Evolutionary conservation across 2,329 filamentous ascomycete species (phyloP), one percentile per base, ranked within the genome.

Genomic region (Hypoxylon sp.): DNA sequence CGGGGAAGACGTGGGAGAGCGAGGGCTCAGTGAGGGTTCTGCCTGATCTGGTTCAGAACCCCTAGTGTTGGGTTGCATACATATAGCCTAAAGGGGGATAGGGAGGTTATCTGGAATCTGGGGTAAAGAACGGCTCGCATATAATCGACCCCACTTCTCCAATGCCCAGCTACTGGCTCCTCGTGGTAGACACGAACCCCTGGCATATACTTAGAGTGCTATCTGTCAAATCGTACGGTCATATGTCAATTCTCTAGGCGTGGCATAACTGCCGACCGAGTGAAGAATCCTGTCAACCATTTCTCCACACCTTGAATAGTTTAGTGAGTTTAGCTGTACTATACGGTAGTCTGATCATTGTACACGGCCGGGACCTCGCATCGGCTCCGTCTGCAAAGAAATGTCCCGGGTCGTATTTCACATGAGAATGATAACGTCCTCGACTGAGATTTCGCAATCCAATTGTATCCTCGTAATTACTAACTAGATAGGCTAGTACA

Each of bases 11-110:
- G 2, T 76, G 70, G 60, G 60, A 65, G 39, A 73, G 62, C 37
- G 77, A 79, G 65, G 79, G 79, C 19, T 76, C 79, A 42, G 58
- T 72, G 6, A 80, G 75, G 74, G 76, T 81, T 66, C 71, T 81
- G 68, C 78, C 79, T 51, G 78, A 78, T 63, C 68, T 81, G 67
- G 74, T 79, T 46, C 74, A 80, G 74, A 78, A 78, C 62, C 68
- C 42, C 31, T 74, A 74, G 56, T 13, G 51, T 68, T 54, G 63
- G 62, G 37, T 67, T 54, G 35, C 62, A 68, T 58, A 62, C 51
- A 66, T 66, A 72, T 71, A 72, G 70, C 70, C 70, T 72, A 72
- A 72, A 71, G 68, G 27, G 56, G 68, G 29, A 72, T 71, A 71
- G 65, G 65, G 56, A 51, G 62, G 2, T 10, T n/a, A 31, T 6